Percentiles rank a stretch among this genome's conserved stretches.
Evolutionary conservation across 202 grass and related monocot genomes (phyloP).

Genomic region (Thinopyrum obtusiflorum): DNA sequence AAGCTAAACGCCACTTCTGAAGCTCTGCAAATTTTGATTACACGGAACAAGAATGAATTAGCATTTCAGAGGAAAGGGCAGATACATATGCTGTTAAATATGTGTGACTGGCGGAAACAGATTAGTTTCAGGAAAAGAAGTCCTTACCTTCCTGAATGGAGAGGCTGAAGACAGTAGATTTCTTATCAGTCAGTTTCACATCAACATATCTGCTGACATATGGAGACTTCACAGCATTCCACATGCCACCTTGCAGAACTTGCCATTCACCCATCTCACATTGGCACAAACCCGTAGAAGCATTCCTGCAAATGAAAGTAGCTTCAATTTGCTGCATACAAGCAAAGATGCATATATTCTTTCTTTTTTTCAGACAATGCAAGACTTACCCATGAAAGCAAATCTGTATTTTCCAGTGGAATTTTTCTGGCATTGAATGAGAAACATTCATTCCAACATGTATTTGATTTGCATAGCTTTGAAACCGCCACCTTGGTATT

Average conservation of each 20-base stretch:
- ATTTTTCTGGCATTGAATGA: constrained; percentile 59
- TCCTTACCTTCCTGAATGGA: constrained; percentile 77
- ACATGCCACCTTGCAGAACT: constrained; percentile 57
- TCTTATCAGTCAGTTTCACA: constrained; percentile 70
- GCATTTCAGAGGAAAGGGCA: constrained; percentile 3
- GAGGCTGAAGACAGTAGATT: constrained; percentile 60
- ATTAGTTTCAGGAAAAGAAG: constrained; percentile 15
- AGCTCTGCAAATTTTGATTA: constrained; percentile 55
- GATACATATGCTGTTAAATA: constrained; percentile 16
- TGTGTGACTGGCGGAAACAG: not conserved
- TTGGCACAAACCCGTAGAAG: constrained; percentile 63
- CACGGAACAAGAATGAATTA: constrained; percentile 10
- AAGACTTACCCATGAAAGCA: constrained; percentile 82
- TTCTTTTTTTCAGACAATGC: not conserved
- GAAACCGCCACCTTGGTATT: constrained; percentile 63
- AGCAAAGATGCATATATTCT: not conserved
- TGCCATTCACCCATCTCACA: constrained; percentile 76
- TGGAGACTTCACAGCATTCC: constrained; percentile 69
- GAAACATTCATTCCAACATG: constrained; percentile 66
- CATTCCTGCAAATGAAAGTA: constrained; percentile 59
- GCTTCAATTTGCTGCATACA: constrained; percentile 8
- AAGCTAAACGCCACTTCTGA: constrained; percentile 82
- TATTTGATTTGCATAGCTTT: constrained; percentile 60
- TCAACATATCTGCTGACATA: constrained; percentile 80
- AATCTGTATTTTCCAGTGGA: constrained; percentile 69